Evolutionary conservation across 768 basidiomycete species (phyloP).

Genomic region (Trametes elegans): DNA sequence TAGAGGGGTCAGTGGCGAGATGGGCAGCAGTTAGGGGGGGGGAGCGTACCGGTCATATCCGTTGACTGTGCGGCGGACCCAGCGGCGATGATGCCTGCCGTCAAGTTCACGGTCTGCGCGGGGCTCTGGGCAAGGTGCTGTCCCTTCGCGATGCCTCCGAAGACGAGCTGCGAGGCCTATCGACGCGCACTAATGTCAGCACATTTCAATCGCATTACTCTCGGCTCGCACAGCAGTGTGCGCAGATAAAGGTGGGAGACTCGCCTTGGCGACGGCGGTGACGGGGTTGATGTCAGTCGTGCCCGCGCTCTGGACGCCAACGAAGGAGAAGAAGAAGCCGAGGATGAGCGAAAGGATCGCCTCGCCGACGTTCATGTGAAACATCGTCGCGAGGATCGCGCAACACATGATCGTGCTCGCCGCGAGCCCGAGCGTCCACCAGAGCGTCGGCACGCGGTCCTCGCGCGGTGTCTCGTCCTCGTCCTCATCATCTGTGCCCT

Average conservation of each 20-base stretch:
- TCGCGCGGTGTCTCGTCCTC: conserved; percentile 37
- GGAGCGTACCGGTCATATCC: conserved; percentile 53
- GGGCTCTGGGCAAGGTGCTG: conserved; percentile 32
- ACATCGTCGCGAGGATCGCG: conserved; percentile 52
- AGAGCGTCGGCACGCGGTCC: conserved; percentile 53
- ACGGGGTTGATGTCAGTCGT: conserved; percentile 63
- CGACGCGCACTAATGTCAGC: neutral
- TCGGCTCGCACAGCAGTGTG: neutral
- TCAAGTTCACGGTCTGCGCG: conserved; percentile 47
- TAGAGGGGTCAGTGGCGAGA: neutral
- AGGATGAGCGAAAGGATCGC: conserved; percentile 55
- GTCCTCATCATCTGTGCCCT: conserved; percentile 10
- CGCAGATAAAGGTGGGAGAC: neutral
- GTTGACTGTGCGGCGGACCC: conserved; percentile 55
- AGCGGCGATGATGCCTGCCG: conserved; percentile 52
- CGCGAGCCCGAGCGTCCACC: conserved; percentile 48
- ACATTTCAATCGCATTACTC: no score
- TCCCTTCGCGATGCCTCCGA: conserved; percentile 59
- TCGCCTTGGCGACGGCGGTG: conserved; percentile 51
- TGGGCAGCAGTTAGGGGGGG: neutral
- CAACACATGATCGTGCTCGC: conserved; percentile 47
- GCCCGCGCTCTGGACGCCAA: conserved; percentile 52
- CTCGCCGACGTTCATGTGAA: conserved; percentile 57
- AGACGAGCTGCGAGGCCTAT: conserved; percentile 57
- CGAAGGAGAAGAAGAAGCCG: conserved; percentile 65